phyloP scores from a whole-genome alignment of 2,329 filamentous ascomycete genomes.

The Meredithiella fracta region DNA sequence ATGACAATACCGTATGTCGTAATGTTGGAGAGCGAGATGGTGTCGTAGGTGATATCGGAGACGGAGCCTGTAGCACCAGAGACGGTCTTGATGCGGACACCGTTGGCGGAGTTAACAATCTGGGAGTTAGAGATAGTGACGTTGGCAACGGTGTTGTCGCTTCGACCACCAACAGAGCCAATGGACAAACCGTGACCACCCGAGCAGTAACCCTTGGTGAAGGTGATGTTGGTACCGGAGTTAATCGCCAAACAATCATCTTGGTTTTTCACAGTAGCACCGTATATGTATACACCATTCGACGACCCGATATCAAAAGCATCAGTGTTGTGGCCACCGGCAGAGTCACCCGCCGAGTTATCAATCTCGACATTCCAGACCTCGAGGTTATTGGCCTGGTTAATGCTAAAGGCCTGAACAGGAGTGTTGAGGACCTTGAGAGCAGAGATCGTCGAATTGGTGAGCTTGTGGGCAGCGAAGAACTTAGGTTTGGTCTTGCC shows the following conservation, averaged over 20 bases:
- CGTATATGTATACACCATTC: slow-evolving; percentile 32
- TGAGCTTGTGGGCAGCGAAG: slow-evolving; percentile 31
- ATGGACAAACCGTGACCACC: slow-evolving; percentile 29
- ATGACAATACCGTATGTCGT: slow-evolving; percentile 26
- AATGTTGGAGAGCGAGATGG: slow-evolving; percentile 27
- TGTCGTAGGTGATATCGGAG: slow-evolving; percentile 27
- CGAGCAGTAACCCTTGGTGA: slow-evolving; percentile 28
- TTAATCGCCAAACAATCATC: slow-evolving; percentile 45
- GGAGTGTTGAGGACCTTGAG: slow-evolving; percentile 28
- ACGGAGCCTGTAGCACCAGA: slow-evolving; percentile 29
- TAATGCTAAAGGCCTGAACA: slow-evolving; percentile 27
- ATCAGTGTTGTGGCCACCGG: slow-evolving; percentile 36
- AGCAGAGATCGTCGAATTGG: slow-evolving; percentile 23
- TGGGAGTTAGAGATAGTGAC: slow-evolving; percentile 34
- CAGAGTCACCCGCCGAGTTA: slow-evolving; percentile 23
- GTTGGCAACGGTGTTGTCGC: slow-evolving; percentile 34
- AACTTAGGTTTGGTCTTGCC: slow-evolving; percentile 48
- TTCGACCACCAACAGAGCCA: slow-evolving; percentile 30
- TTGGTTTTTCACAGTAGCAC: slow-evolving; percentile 40
- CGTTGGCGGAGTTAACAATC: slow-evolving; percentile 36
- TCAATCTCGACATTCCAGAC: slow-evolving; percentile 24
- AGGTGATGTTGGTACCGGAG: slow-evolving; percentile 33
- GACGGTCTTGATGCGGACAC: slow-evolving; percentile 34
- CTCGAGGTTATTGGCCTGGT: slow-evolving; percentile 21
- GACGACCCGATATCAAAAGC: slow-evolving; percentile 40